These are phyloP conservation scores for Plectosphaerella sp. DNA, from an alignment of 2,329 filamentous ascomycete genomes.

Conservation along the genomic window DNA sequence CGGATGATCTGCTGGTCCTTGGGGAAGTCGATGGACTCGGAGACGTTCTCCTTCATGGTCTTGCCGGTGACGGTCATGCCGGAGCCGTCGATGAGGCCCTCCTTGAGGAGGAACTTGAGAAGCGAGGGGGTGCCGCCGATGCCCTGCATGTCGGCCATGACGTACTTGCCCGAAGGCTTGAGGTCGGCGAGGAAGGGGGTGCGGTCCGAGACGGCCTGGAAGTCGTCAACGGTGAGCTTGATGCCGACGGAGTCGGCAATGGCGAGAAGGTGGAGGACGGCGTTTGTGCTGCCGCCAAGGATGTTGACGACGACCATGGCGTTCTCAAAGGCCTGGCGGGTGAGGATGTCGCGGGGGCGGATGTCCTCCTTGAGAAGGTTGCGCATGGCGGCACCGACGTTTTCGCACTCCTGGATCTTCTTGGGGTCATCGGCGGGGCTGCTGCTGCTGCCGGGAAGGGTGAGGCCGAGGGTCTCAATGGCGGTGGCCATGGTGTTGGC, in stretches of 20 bases:
- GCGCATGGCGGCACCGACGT: conserved; percentile 68
- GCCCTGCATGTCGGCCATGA: conserved; percentile 80
- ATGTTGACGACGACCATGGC: conserved; percentile 81
- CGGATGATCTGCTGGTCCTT: conserved; percentile 79
- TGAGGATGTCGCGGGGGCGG: conserved; percentile 72
- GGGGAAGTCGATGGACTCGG: conserved; percentile 67
- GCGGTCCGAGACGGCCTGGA: conserved; percentile 75
- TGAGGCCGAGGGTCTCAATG: conserved; percentile 88
- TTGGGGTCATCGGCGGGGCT: conserved; percentile 69
- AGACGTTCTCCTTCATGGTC: conserved; percentile 82
- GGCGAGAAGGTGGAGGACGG: conserved; percentile 78
- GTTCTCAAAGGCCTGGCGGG: conserved; percentile 76
- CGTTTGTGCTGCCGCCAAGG: conserved; percentile 80
- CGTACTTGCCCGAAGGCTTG: conserved; percentile 82
- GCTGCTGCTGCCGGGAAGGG: conserved; percentile 76
- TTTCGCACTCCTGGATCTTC: conserved; percentile 70
- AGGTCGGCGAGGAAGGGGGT: conserved; percentile 78
- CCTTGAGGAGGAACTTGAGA: conserved; percentile 81
- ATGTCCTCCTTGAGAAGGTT: conserved; percentile 74
- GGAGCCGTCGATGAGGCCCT: conserved; percentile 73
- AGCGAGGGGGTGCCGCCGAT: conserved; percentile 84
- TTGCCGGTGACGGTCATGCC: conserved; percentile 86
- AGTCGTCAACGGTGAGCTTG: conserved; percentile 80
- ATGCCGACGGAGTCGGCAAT: conserved; percentile 79
- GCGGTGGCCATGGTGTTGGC: conserved; percentile 92